Evolutionary conservation across 2,329 filamentous ascomycete genomes (phyloP).

Genomic region (Lachnellula occidentalis): DNA sequence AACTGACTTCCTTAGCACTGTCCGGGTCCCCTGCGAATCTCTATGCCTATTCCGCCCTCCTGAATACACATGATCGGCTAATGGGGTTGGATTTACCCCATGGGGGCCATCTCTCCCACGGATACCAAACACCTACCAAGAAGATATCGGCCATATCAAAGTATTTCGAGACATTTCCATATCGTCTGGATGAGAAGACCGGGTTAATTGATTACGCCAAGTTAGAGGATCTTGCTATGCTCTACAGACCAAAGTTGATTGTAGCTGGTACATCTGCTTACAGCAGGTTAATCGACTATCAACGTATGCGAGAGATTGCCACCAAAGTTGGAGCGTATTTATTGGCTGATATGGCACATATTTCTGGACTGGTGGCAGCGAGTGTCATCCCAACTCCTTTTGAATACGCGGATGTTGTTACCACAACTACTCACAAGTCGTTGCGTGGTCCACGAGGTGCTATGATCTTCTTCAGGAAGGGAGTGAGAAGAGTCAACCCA

Average conservation of each 20-base stretch:
- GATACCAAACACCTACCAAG: conserved; percentile 89
- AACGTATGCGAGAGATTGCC: conserved; percentile 82
- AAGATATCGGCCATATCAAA: conserved; percentile 98
- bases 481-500: conserved; percentile 73
- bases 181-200: conserved; percentile 83
- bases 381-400: conserved; percentile 90
- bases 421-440: conserved; percentile 97
- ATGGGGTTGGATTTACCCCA: conserved; percentile 97
- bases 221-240: conserved; percentile 76
- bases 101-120: conserved; percentile 91
- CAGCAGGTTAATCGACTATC: conserved; percentile 92
- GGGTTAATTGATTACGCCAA: conserved; percentile 93
- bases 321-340: conserved; percentile 91
- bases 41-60: conserved; percentile 85
- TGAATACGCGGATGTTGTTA: conserved; percentile 85
- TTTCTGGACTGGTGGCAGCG: conserved; percentile 88
- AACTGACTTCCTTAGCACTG: conserved; percentile 25
- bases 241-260: conserved; percentile 94
- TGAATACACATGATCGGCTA: conserved; percentile 87
- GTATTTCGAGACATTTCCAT: conserved; percentile 97
- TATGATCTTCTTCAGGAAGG: conserved; percentile 97
- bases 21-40: conserved; percentile 64
- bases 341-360: conserved; percentile 94
- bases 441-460: conserved; percentile 90
- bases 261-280: conserved; percentile 94